phyloP scores from a whole-genome alignment of 176 grass and related monocot genomes.

The Coix lacrymajobi region DNA sequence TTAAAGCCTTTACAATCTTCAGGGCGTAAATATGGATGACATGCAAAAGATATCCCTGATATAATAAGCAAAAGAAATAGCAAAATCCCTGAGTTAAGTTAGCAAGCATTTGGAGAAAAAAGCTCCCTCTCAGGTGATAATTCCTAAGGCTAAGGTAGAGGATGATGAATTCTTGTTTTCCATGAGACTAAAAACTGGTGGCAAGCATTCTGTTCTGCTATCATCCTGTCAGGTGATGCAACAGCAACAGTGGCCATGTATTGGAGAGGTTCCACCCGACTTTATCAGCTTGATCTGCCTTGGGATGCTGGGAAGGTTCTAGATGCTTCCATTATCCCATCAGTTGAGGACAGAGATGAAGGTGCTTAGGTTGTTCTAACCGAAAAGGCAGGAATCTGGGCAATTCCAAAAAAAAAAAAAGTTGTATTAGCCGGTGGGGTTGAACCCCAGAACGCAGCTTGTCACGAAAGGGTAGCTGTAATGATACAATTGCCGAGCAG shows the following conservation, averaged over 20 bases:
- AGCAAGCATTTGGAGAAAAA: conserved; percentile 99
- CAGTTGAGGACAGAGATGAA: conserved; percentile 68
- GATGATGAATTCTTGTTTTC: conserved; percentile 75
- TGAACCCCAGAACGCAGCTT: conserved; percentile 93
- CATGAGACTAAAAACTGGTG: conserved; percentile 79
- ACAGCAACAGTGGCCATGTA: conserved; percentile 84
- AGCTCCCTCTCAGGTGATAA: conserved; percentile 84
- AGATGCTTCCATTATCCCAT: conserved; percentile 84
- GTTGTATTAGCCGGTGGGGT: conserved; percentile 96
- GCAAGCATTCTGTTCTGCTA: conserved; percentile 88
- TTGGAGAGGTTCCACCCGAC: conserved; percentile 84
- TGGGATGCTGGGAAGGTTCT: conserved; percentile 93
- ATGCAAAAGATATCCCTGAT: no score
- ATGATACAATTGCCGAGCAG: conserved; percentile 78
- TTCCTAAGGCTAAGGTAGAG: conserved; percentile 92
- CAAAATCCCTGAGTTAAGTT: no score
- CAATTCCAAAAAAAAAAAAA: conserved; percentile 95
- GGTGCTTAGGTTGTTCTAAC: conserved; percentile 97
- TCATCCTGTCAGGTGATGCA: conserved; percentile 91
- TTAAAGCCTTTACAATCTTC: no score
- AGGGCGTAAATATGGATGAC: no score
- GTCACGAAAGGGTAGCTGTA: conserved; percentile 92
- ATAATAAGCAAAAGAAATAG: no score
- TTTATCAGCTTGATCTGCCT: conserved; percentile 97
- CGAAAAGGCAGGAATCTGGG: conserved; percentile 92